These are phyloP conservation scores for Syzygium grande DNA, from an alignment of 345 rosid genomes.

Conservation along the genomic window DNA sequence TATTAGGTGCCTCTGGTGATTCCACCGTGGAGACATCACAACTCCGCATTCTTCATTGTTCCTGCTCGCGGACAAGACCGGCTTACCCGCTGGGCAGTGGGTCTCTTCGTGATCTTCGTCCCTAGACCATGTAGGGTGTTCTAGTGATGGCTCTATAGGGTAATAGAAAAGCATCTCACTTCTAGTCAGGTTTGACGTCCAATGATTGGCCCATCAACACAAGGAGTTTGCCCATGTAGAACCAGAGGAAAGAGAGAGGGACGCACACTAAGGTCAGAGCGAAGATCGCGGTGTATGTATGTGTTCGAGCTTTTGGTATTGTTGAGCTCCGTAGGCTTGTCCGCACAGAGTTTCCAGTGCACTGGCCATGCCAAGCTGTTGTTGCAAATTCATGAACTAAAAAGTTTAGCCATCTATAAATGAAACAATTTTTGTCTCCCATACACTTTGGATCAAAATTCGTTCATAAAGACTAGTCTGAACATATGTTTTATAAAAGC, in stretches of 20 bases:
- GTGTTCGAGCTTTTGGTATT: conserved; percentile 22
- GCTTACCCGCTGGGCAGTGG: too few relatives aligned
- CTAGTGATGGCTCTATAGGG: background rate
- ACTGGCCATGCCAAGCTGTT: background rate
- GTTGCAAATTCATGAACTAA: background rate
- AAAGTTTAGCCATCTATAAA: background rate
- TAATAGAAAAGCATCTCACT: background rate
- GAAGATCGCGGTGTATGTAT: conserved; percentile 32
- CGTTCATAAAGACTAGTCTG: background rate
- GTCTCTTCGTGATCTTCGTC: too few relatives aligned
- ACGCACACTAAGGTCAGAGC: conserved; percentile 18
- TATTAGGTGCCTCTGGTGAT: too few relatives aligned
- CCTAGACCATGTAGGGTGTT: background rate
- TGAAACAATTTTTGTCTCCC: background rate
- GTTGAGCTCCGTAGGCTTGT: conserved; percentile 60
- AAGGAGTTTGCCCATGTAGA: conserved; percentile 29
- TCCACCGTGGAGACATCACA: too few relatives aligned
- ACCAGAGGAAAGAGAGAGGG: conserved; percentile 33
- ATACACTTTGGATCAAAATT: background rate
- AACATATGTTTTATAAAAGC: background rate
- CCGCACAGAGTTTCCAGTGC: conserved; percentile 69
- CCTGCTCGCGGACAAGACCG: too few relatives aligned
- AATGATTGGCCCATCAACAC: conserved; percentile 20
- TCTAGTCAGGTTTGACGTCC: background rate
- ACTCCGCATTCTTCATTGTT: too few relatives aligned